Conservation (phyloP, 495 filamentous ascomycete genomes). For the Cercophora scortea region DNA sequence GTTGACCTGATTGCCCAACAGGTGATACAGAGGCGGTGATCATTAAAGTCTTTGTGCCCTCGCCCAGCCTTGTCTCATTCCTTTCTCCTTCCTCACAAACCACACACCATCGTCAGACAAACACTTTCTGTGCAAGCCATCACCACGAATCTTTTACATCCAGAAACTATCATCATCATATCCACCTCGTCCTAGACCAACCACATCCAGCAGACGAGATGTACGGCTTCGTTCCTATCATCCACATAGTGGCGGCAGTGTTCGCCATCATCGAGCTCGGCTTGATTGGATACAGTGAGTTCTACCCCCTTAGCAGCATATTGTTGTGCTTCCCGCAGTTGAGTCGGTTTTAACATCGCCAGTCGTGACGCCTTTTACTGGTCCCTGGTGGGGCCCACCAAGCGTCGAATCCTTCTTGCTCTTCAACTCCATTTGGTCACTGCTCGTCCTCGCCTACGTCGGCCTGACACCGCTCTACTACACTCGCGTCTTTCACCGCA, state of each 20-base stretch:
- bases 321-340: not conserved
- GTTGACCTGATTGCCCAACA: no score
- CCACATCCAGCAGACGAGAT: not conserved
- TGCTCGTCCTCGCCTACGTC: conserved; percentile 61
- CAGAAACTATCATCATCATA: no score
- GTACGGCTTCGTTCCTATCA: conserved; percentile 44
- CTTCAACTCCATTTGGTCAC: conserved; percentile 65
- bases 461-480: conserved; percentile 53
- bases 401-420: conserved; percentile 60
- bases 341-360: conserved; percentile 6
- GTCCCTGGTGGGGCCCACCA: conserved; percentile 29
- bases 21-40: no score
- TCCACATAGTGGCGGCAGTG: conserved; percentile 56
- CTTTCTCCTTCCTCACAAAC: no score
- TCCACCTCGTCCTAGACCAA: no score
- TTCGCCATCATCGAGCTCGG: conserved; percentile 67
- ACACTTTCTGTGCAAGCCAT: no score
- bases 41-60: no score
- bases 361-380: conserved; percentile 30
- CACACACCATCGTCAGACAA: no score
- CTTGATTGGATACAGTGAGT: conserved; percentile 58
- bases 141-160: no score
- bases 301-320: not conserved
- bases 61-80: no score
- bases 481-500: conserved; percentile 49